Evolutionary conservation across 148 eudicot genomes (phyloP).

Genomic region (Salicornia ramosissima): DNA sequence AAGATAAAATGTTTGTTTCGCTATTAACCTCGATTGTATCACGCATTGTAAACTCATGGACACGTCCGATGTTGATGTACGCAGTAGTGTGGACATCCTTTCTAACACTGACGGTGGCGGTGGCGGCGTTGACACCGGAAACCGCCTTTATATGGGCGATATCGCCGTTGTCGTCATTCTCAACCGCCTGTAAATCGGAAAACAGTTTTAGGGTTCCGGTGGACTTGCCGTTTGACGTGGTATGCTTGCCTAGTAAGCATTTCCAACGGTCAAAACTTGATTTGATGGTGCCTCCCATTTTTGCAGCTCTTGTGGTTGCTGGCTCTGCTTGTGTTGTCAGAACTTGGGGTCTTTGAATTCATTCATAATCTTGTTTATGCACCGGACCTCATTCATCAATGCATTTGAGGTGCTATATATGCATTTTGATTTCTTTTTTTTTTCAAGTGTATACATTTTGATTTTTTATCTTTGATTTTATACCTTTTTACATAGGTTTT

Average conservation of each 20-base stretch:
- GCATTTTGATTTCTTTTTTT: too few species aligned
- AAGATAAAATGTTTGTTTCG: constrained; percentile 16
- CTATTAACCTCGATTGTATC: constrained; percentile 25
- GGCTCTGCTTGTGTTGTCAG: constrained; percentile 56
- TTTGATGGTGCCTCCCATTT: constrained; percentile 60
- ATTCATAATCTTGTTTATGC: not conserved
- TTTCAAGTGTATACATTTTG: too few species aligned
- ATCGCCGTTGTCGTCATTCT: constrained; percentile 41
- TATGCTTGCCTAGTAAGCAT: constrained; percentile 52
- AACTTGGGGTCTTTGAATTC: constrained; percentile 47
- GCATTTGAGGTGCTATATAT: too few species aligned
- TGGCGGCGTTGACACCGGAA: constrained; percentile 60
- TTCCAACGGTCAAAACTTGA: constrained; percentile 55
- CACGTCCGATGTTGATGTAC: constrained; percentile 46
- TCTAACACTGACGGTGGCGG: constrained; percentile 47
- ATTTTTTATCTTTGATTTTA: too few species aligned
- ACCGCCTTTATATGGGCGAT: constrained; percentile 54
- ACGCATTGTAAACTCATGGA: constrained; percentile 9
- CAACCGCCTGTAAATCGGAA: constrained; percentile 30
- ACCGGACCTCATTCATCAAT: not conserved
- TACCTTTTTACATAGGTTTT: too few species aligned
- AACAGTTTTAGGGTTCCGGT: constrained; percentile 49
- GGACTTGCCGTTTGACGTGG: constrained; percentile 50
- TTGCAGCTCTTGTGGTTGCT: constrained; percentile 66
- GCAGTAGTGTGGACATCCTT: constrained; percentile 64